A percentile compares a stretch with the other conserved stretches of the same genome.
These are phyloP conservation scores for Rhizopogon salebrosus DNA, from an alignment of 768 basidiomycete genomes.

Conservation along the genomic window DNA sequence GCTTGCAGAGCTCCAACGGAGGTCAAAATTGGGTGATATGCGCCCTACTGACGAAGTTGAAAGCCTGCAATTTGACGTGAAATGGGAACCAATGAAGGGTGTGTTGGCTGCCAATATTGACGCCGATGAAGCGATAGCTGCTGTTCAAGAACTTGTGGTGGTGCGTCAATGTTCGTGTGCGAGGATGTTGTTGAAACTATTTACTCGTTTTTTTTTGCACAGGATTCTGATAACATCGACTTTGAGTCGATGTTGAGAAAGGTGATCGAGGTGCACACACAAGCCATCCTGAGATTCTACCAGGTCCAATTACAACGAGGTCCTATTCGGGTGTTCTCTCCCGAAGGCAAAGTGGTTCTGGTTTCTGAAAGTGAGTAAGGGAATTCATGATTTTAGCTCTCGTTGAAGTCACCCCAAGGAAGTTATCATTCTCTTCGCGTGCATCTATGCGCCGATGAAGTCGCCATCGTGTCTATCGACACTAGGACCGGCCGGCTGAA, in stretches of 20 bases:
- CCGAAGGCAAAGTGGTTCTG: constrained; percentile 53
- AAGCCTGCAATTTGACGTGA: constrained; percentile 58
- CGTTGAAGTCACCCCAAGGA: constrained; percentile 31
- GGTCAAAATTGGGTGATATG: constrained; percentile 49
- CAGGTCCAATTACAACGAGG: constrained; percentile 50
- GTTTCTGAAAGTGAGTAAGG: constrained; percentile 46
- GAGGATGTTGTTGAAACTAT: neutral
- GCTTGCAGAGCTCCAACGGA: constrained; percentile 58
- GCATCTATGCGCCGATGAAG: constrained; percentile 70
- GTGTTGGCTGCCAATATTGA: constrained; percentile 60
- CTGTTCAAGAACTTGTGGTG: constrained; percentile 41
- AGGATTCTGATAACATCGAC: constrained; percentile 69
- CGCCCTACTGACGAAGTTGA: constrained; percentile 75
- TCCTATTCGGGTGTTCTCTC: constrained; percentile 52
- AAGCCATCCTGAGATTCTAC: constrained; percentile 54
- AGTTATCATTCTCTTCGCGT: constrained; percentile 56
- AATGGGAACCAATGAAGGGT: constrained; percentile 71
- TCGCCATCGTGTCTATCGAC: constrained; percentile 75
- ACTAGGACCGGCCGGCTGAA: constrained; percentile 73
- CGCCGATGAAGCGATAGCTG: constrained; percentile 38
- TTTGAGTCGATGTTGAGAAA: constrained; percentile 63
- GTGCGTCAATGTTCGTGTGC: constrained; percentile 37
- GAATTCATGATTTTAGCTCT: neutral
- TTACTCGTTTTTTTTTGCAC: neutral
- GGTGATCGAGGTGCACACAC: constrained; percentile 63